Conservation (phyloP, 1,139 yeast genomes). For the Yamadazyma triangularis region DNA sequence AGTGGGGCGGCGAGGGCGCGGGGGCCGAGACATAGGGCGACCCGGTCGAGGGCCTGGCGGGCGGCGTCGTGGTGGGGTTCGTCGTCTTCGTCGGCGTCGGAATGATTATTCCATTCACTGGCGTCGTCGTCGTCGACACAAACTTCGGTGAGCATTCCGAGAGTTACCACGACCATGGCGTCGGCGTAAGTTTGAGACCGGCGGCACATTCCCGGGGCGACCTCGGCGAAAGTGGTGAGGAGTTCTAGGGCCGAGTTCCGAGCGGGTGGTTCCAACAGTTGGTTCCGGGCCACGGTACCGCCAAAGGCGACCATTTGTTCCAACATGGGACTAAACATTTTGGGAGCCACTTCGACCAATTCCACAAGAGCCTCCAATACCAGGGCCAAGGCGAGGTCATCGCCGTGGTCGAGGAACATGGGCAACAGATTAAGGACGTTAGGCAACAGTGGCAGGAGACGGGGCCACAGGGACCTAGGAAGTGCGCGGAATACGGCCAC, state of each 20-base stretch:
- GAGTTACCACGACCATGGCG: conserved; percentile 66
- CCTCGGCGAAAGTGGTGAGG: conserved; percentile 84
- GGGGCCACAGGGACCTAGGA: conserved; percentile 75
- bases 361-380: conserved; percentile 90
- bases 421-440: conserved; percentile 82
- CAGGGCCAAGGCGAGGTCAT: conserved; percentile 75
- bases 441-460: conserved; percentile 75
- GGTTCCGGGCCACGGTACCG: conserved; percentile 73
- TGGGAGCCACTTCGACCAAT: conserved; percentile 89
- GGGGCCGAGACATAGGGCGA: conserved; percentile 79
- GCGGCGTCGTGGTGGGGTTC: conserved; percentile 91
- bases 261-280: conserved; percentile 72
- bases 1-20: conserved; percentile 78
- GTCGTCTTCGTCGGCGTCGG: conserved; percentile 75
- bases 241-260: conserved; percentile 86
- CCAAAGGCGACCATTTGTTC: conserved; percentile 81
- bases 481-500: conserved; percentile 81
- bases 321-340: conserved; percentile 88
- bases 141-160: conserved; percentile 89
- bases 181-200: conserved; percentile 69
- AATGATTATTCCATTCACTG: conserved; percentile 85
- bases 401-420: conserved; percentile 71
- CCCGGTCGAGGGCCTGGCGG: conserved; percentile 88
- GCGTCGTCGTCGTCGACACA: conserved; percentile 83
- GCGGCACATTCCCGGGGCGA: conserved; percentile 94